Evolutionary conservation across 2,329 filamentous ascomycete genomes (phyloP).

Genomic region (Helotiales sp.): DNA sequence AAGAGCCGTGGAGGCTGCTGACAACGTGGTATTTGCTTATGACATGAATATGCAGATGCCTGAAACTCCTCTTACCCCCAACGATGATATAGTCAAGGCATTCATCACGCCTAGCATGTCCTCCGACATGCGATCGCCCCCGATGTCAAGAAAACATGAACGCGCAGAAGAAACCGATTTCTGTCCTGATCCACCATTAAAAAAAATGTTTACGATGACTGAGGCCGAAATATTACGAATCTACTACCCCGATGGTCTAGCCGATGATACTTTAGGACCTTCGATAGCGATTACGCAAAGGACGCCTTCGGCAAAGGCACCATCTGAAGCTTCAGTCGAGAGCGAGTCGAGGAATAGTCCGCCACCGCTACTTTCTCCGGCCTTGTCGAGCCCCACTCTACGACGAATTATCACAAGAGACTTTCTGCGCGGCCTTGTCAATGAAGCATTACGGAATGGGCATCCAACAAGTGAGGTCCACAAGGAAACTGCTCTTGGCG

Average conservation of each 20-base stretch:
- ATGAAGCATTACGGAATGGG: constrained; percentile 28
- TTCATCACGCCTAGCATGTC: background rate
- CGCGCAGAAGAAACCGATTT: constrained; percentile 23
- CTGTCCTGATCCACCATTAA: constrained; percentile 27
- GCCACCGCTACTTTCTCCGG: constrained; percentile 10
- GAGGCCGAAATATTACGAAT: constrained; percentile 21
- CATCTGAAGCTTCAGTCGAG: constrained; percentile 1
- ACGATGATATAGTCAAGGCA: constrained; percentile 16
- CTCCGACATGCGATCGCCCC: constrained; percentile 2
- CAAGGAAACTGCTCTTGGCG: constrained; percentile 28
- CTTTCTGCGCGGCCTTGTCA: constrained; percentile 31
- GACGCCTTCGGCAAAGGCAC: background rate
- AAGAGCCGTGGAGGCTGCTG: constrained; percentile 70
- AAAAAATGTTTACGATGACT: constrained; percentile 28
- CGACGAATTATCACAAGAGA: constrained; percentile 29
- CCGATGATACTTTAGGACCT: background rate
- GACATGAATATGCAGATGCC: constrained; percentile 75
- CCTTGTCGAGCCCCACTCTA: constrained; percentile 23
- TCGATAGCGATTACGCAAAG: background rate
- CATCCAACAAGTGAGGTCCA: constrained; percentile 29
- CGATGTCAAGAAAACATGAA: constrained; percentile 23
- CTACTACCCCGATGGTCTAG: constrained; percentile 11
- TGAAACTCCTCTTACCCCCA: constrained; percentile 50
- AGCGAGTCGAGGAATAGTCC: constrained; percentile 1
- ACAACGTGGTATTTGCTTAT: constrained; percentile 75